Evolutionary conservation across 495 filamentous ascomycete genomes (phyloP).

Genomic region (Aspergillus olivimuriae): DNA sequence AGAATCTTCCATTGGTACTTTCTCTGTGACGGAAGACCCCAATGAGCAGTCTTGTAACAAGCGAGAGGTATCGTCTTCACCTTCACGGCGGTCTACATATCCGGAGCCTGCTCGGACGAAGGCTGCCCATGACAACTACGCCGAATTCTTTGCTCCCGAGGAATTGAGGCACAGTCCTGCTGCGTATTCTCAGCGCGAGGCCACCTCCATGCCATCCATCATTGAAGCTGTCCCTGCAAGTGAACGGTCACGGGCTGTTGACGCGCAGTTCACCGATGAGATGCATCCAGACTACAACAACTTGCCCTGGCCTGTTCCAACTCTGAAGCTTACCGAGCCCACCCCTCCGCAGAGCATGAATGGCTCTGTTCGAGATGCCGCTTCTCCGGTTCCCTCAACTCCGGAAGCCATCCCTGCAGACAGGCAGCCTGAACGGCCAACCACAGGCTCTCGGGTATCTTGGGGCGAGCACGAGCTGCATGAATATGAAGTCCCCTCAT

Average conservation of each 20-base stretch:
- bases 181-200: conserved; percentile 11
- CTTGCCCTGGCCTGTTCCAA: conserved; percentile 45
- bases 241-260: conserved; percentile 4
- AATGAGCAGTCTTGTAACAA: conserved; percentile 9
- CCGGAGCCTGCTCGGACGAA: conserved; percentile 23
- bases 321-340: conserved; percentile 42
- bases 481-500: conserved; percentile 50
- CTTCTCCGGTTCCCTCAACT: conserved; percentile 23
- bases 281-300: conserved; percentile 22
- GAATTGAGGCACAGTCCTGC: conserved; percentile 29
- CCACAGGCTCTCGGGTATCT: conserved; percentile 47
- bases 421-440: conserved; percentile 20
- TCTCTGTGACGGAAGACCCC: conserved; percentile 14
- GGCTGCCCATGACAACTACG: conserved; percentile 36
- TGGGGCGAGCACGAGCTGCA: conserved; percentile 58
- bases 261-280: conserved; percentile 8
- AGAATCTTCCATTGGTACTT: conserved; percentile 14
- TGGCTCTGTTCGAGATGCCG: conserved; percentile 31
- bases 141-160: conserved; percentile 37
- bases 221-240: conserved; percentile 29
- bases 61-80: too few species aligned
- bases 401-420: conserved; percentile 16
- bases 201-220: conserved; percentile 23
- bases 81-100: too few species aligned
- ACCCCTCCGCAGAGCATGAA: conserved; percentile 43